Evolutionary conservation across 495 filamentous ascomycete species (phyloP), one percentile per base, ranked within the genome.

Genomic region (Amphirosellinia nigrospora): DNA sequence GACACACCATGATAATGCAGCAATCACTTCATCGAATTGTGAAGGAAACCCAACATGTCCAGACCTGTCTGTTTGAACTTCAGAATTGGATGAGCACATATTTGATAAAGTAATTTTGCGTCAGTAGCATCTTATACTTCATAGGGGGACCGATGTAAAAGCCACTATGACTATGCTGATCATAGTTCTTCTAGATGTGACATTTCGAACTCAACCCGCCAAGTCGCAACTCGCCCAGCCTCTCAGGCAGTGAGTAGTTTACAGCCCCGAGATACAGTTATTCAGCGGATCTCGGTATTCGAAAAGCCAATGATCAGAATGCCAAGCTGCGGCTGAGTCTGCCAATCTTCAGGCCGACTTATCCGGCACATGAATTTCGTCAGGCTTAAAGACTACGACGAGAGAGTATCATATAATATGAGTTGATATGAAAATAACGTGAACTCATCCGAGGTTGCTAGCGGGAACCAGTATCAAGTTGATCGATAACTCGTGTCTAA

Each of bases 321-420:
- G 63, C 63, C 63, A 65, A 65, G 63, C 16, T 65, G 63, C 63
- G 63, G 63, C 63, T 65, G 63, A 65, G 46, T 23, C 41, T 48
- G 13, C n/a, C 19, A 30, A 3, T 23, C 19, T 30, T 53, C 13
- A 52, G 28, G 61, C 41, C 58, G 34, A n/a, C 23, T 26, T 16
- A 4, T 50, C 41, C 41, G 19, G 38, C 16, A 48, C 9, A n/a
- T 16, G 26, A 64, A 0, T 6, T 36, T 23, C 23, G 32, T 36
- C 4, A 2, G 41, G 43, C 11, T 64, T 30, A 11, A 26, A 64
- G 15, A 38, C 4, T 0, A 26, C 13, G 4, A 39, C n/a, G 26
- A 50, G 32, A n/a, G n/a, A n/a, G n/a, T n/a, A n/a, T 23, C 15
- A 30, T 34, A 36, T 50, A 41, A 38, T 23, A 36, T 34, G 38